Conservation (phyloP, 108 stramenopile genomes). For the Nannochloropsis oceanica region DNA sequence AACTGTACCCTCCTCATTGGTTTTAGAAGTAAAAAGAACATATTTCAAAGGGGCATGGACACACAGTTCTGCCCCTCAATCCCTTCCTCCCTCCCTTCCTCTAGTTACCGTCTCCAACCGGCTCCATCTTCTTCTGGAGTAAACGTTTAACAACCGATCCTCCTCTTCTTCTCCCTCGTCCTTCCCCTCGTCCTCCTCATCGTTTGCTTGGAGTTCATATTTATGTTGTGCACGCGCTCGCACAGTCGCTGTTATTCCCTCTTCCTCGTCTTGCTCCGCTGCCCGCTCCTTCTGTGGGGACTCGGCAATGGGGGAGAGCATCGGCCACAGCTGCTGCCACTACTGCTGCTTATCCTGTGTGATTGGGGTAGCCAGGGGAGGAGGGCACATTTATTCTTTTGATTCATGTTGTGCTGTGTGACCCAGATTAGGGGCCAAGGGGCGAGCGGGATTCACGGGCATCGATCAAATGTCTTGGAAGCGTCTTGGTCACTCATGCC, state of each 20-base stretch:
- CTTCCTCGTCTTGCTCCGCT: not conserved
- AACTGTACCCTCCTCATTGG: too few relatives aligned
- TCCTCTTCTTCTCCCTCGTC: not conserved
- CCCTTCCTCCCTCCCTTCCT: not conserved
- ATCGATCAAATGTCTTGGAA: too few relatives aligned
- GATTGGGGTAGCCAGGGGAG: too few relatives aligned
- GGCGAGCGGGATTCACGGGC: too few relatives aligned
- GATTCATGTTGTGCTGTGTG: too few relatives aligned
- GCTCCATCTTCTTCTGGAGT: not conserved
- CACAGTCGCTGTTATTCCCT: not conserved
- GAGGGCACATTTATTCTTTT: too few relatives aligned
- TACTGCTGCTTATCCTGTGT: too few relatives aligned
- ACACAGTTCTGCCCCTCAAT: not conserved
- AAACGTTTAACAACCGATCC: not conserved
- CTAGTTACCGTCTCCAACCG: not conserved
- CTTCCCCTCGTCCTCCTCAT: not conserved
- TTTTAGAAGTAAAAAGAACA: too few relatives aligned
- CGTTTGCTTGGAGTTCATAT: not conserved
- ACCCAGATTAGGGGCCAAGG: too few relatives aligned
- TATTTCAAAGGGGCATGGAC: not conserved
- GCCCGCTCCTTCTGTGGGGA: not conserved
- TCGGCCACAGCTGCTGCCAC: not conserved
- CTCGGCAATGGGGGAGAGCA: not conserved
- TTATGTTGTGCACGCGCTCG: too few relatives aligned
- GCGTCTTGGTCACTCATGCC: too few relatives aligned